A percentile compares a stretch with the other conserved stretches of the same genome.
Evolutionary conservation across 1,284 basidiomycete genomes (phyloP).

Genomic region (Gastroboletus turbinatus): DNA sequence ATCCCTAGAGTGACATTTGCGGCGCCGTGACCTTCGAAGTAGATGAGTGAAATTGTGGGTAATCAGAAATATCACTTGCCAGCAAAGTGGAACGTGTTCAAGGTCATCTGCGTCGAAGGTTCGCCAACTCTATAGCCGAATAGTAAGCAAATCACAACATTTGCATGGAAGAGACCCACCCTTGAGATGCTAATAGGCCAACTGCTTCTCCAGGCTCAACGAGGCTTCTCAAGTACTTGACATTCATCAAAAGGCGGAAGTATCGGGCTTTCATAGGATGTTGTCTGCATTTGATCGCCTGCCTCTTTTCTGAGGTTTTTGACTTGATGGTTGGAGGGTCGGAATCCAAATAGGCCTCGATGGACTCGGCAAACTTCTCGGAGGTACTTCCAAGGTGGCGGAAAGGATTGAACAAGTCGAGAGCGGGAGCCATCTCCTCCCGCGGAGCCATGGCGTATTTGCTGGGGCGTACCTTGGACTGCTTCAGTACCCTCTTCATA

Average conservation of each 20-base stretch:
- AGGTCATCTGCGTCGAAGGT: constrained; percentile 99
- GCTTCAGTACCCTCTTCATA: constrained; percentile 92
- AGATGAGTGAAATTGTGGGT: neutral
- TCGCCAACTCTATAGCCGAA: constrained; percentile 78
- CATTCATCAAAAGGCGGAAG: constrained; percentile 82
- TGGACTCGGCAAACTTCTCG: constrained; percentile 84
- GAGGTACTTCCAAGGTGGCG: constrained; percentile 89
- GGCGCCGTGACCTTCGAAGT: constrained; percentile 85
- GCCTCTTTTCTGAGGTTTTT: constrained; percentile 46
- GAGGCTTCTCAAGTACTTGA: constrained; percentile 90
- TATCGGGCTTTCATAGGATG: constrained; percentile 53
- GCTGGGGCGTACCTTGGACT: constrained; percentile 47
- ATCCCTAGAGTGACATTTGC: constrained; percentile 99
- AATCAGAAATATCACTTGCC: constrained; percentile 46
- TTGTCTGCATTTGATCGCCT: constrained; percentile 45
- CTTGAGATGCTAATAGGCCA: constrained; percentile 96
- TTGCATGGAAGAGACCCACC: constrained; percentile 51
- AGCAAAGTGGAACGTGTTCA: constrained; percentile 99
- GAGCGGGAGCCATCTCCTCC: constrained; percentile 65
- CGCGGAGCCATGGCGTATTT: constrained; percentile 47
- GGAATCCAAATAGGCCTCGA: constrained; percentile 78
- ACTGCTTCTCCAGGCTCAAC: constrained; percentile 99
- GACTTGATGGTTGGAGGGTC: constrained; percentile 69
- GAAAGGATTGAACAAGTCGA: constrained; percentile 80
- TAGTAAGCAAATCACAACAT: neutral